A percentile compares a stretch with the other conserved stretches of the same genome.
Conservation (phyloP, 169 alveolate species). For the Plasmodium gallinaceum region DNA sequence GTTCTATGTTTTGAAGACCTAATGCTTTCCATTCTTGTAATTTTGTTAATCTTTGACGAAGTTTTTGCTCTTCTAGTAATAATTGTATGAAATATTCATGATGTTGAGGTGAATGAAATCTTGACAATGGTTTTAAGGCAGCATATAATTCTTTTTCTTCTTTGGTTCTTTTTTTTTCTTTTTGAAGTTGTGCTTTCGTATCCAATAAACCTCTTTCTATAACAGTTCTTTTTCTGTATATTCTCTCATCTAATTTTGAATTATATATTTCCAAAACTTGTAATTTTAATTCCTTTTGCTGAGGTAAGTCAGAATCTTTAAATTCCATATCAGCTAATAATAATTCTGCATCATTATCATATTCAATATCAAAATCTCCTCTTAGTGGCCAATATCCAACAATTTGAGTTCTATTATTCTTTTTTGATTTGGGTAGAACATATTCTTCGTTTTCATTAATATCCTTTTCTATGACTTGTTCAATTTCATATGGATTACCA, state of each 20-base stretch:
- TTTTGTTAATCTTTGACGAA: conserved; percentile 88
- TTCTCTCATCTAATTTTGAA: conserved; percentile 92
- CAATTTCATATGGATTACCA: conserved; percentile 71
- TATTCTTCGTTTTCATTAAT: conserved; percentile 49
- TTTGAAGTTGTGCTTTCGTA: conserved; percentile 89
- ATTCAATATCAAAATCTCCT: conserved; percentile 98
- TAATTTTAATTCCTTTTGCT: conserved; percentile 87
- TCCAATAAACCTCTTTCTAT: conserved; percentile 92
- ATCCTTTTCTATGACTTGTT: conserved; percentile 48
- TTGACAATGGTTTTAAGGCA: conserved; percentile 88
- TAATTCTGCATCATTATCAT: conserved; percentile 98
- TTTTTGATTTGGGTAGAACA: conserved; percentile 74
- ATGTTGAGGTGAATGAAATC: conserved; percentile 92
- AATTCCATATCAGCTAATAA: conserved; percentile 98
- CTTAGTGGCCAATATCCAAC: conserved; percentile 97
- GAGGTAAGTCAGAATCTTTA: conserved; percentile 89
- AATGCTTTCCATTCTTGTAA: conserved; percentile 92
- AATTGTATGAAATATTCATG: conserved; percentile 91
- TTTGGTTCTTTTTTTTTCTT: conserved; percentile 91
- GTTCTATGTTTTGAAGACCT: conserved; percentile 92
- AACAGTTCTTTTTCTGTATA: conserved; percentile 89
- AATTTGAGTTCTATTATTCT: conserved; percentile 87
- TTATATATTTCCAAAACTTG: conserved; percentile 91
- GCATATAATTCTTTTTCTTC: conserved; percentile 93
- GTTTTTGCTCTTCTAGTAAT: conserved; percentile 89